Conservation (phyloP, 805 yeast species). For the Ogataea pignaliae region DNA sequence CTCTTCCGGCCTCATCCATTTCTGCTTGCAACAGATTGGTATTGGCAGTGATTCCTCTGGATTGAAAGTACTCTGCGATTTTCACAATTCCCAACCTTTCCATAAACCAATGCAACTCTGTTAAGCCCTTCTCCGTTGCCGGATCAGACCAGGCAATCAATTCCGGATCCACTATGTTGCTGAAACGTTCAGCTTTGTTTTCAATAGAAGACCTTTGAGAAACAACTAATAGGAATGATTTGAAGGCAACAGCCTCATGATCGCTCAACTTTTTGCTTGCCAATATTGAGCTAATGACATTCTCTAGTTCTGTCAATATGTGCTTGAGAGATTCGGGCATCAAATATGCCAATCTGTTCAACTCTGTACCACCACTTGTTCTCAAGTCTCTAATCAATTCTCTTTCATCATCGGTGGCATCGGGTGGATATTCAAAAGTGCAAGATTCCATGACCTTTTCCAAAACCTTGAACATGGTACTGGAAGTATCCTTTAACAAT, state of each 20-base stretch:
- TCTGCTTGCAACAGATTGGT: conserved; percentile 72
- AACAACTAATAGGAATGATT: conserved; percentile 85
- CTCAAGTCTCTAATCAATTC: conserved; percentile 83
- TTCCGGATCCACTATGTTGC: conserved; percentile 90
- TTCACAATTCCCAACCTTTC: conserved; percentile 92
- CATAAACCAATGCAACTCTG: conserved; percentile 96
- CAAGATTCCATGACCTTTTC: conserved; percentile 83
- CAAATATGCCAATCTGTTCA: conserved; percentile 87
- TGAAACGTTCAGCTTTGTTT: conserved; percentile 68
- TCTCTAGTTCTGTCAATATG: conserved; percentile 78
- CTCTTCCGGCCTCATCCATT: conserved; percentile 87
- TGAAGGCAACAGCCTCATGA: conserved; percentile 91
- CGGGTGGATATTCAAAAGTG: conserved; percentile 72
- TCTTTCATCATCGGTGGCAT: conserved; percentile 56
- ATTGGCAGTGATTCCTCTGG: conserved; percentile 71
- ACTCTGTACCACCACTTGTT: conserved; percentile 90
- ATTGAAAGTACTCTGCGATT: conserved; percentile 86
- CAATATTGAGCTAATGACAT: conserved; percentile 68
- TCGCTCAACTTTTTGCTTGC: conserved; percentile 68
- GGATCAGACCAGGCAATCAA: conserved; percentile 90
- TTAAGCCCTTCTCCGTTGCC: conserved; percentile 80
- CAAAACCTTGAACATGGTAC: conserved; percentile 73
- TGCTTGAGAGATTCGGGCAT: conserved; percentile 88
- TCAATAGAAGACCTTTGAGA: conserved; percentile 79
- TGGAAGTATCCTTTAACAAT: conserved; percentile 68